A percentile compares a stretch with the other conserved stretches of the same genome.
These are phyloP conservation scores for Ulota crispa DNA, from an alignment of 225 moss, liverwort and hornwort genomes.

Conservation along the genomic window DNA sequence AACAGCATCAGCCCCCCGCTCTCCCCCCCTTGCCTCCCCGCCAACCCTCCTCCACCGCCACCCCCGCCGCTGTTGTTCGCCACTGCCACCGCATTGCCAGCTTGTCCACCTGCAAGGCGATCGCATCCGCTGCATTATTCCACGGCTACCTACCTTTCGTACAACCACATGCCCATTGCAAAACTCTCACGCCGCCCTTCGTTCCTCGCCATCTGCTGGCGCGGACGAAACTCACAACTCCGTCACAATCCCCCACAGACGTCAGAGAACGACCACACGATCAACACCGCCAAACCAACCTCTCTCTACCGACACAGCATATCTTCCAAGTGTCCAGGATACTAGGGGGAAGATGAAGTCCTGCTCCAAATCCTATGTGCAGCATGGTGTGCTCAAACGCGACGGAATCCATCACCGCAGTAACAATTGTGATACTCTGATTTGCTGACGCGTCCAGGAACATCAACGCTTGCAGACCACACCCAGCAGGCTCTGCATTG, in stretches of 20 bases:
- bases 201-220: slow-evolving; percentile 7
- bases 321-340: not conserved
- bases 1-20: slow-evolving; percentile 91
- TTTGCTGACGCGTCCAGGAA: not conserved
- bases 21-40: slow-evolving; percentile 70
- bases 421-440: not conserved
- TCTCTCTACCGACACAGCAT: not conserved
- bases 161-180: slow-evolving; percentile 3
- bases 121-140: slow-evolving; percentile 32
- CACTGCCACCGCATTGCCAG: slow-evolving; percentile 30
- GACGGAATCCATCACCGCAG: not conserved
- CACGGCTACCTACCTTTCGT: slow-evolving; percentile 11
- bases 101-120: slow-evolving; percentile 46
- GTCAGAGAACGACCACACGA: not conserved
- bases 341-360: not conserved
- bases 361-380: not conserved
- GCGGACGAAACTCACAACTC: not conserved
- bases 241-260: not conserved
- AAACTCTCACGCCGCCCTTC: not conserved
- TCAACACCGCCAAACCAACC: not conserved
- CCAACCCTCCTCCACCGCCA: slow-evolving; percentile 49
- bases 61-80: slow-evolving; percentile 5
- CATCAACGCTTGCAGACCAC: not conserved
- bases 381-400: slow-evolving; percentile 2
- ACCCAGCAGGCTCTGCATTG: not conserved